Conservation (phyloP, 75 land plant genomes). For the Chamaecyparis obtusa region DNA sequence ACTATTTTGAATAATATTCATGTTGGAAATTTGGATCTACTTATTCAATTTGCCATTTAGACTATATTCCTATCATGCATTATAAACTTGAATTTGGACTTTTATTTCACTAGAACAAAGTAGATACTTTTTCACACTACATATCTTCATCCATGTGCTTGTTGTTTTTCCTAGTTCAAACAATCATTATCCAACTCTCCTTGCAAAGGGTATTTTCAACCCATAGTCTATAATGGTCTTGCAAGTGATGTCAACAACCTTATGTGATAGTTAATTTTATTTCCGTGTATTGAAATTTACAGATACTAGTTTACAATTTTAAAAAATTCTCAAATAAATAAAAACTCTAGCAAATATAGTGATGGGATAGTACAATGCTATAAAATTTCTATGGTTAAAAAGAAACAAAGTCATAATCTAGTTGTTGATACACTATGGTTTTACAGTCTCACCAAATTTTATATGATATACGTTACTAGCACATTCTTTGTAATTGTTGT, state of each 20-base stretch:
- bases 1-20: not conserved
- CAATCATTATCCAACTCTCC: not conserved
- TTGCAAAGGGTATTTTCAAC: constrained; percentile 12
- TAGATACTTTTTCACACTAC: not conserved
- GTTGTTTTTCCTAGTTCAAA: constrained; percentile 14
- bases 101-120: not conserved
- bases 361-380: not conserved
- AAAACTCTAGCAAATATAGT: not conserved
- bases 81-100: not conserved
- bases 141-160: constrained; percentile 1
- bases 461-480: not conserved
- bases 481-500: not conserved
- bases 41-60: not conserved
- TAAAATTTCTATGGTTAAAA: not conserved
- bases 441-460: not conserved
- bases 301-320: not conserved
- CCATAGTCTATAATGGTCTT: constrained; percentile 1
- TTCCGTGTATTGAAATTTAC: constrained; percentile 4
- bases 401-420: not conserved
- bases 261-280: not conserved
- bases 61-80: not conserved
- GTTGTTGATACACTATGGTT: constrained; percentile 25
- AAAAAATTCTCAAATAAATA: not conserved
- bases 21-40: not conserved
- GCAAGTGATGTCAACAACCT: not conserved